A percentile compares a stretch with the other conserved stretches of the same genome.
These are phyloP conservation scores for Lotus japonicus DNA, from an alignment of 306 rosid species.

Conservation along the genomic window DNA sequence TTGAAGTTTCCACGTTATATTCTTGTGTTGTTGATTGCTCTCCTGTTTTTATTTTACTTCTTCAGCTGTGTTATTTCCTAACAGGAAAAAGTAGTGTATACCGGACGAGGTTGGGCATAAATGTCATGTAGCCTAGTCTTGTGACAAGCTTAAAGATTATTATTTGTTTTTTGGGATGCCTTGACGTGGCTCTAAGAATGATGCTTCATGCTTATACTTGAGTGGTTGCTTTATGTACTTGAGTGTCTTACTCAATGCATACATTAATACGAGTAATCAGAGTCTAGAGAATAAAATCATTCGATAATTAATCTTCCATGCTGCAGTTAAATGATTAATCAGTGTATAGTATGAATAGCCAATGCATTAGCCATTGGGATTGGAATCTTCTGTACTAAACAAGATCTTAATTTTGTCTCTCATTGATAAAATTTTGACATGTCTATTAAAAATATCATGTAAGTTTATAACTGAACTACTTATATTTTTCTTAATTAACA, in stretches of 20 bases:
- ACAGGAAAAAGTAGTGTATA: not conserved
- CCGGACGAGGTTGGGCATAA: not conserved
- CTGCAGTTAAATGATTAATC: constrained; percentile 7
- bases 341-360: not conserved
- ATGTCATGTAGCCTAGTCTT: constrained; percentile 8
- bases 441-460: too few relatives aligned
- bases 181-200: constrained; percentile 23
- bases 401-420: too few relatives aligned
- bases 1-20: too few relatives aligned
- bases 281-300: constrained; percentile 10
- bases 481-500: too few relatives aligned
- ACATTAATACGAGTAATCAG: constrained; percentile 3
- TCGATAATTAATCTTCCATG: not conserved
- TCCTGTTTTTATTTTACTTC: too few relatives aligned
- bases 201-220: constrained; percentile 11
- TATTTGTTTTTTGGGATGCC: not conserved
- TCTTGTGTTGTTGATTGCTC: too few relatives aligned
- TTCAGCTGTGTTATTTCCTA: too few relatives aligned
- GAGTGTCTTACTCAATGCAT: constrained; percentile 30
- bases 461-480: too few relatives aligned
- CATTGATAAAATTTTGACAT: too few relatives aligned
- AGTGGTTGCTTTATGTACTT: constrained; percentile 1
- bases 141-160: not conserved
- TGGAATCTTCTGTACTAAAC: too few relatives aligned
- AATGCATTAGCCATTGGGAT: too few relatives aligned